Base-by-base conservation (phyloP, 257 asterid genomes). In the Paulownia fortunei region DNA sequence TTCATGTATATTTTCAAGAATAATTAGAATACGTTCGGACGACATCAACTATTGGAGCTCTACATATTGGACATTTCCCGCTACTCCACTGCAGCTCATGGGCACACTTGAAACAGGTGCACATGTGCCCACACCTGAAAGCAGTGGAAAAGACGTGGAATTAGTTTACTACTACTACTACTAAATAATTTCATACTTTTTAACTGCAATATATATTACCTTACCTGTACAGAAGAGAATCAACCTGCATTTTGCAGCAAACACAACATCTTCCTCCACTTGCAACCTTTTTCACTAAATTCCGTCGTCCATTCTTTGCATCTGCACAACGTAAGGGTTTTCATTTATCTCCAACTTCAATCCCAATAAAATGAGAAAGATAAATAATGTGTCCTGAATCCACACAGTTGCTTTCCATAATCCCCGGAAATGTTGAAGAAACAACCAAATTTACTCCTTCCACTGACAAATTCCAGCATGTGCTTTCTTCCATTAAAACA, bases 101-200 rank as follows among this genome's bases (percentile, higher is more conserved):
- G 62, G 94, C 97, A 76, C 97, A 94, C 69, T 86, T 83, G 86
- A 87, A 89, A 76, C 97, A 94, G 62, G 95, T 89, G 87, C 98
- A 94, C 92, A 94, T 92, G 83, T 94, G 98, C 36, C 98, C 98
- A 74, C 98, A 94, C 87, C 93, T 91, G 86, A 71, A n/a, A n/a
- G n/a, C n/a, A n/a, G n/a, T n/a, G n/a, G n/a, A 80, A 84, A 24
- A 59, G 49, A 27, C 16, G 5, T 69, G 16, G 16, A 46, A 26
- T 41, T 4, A 18, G 2, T 47, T 12, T 2, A 15, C 5, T 47
- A 47, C 18, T 44, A 16, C 16, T 54, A 52, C 24, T 0, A 18
- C 59, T 52, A 3, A 52, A 6, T 52, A 16, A 51, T 51, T 51
- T 51, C 58, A n/a, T n/a, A n/a, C n/a, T n/a, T n/a, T n/a, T n/a